Evolutionary conservation across 371 early-diverging fungal species (phyloP).

Genomic region (Mortierella polycephala): DNA sequence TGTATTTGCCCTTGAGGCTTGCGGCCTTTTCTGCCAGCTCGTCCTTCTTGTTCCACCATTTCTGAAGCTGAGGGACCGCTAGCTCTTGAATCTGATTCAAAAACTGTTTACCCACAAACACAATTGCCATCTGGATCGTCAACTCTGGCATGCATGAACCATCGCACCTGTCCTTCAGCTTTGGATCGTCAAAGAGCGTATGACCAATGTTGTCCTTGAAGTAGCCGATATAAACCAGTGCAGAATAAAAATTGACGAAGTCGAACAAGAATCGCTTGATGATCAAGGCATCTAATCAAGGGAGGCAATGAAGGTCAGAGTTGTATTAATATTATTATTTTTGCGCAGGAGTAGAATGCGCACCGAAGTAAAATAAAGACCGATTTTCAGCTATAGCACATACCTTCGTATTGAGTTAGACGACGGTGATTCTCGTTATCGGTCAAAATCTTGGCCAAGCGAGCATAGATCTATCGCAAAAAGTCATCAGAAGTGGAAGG

Average conservation of each 20-base stretch:
- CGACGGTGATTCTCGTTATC: conserved; percentile 65
- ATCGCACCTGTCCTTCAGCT: conserved; percentile 12
- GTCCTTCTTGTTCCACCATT: conserved; percentile 40
- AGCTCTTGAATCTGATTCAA: conserved; percentile 58
- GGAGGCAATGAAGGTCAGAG: too few relatives aligned
- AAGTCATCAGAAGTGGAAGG: too few relatives aligned
- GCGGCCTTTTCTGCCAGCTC: conserved; percentile 34
- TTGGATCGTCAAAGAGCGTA: not conserved
- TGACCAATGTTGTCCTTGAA: conserved; percentile 55
- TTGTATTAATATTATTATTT: not conserved
- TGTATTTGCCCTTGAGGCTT: conserved; percentile 37
- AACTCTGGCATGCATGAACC: conserved; percentile 62
- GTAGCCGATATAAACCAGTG: conserved; percentile 64
- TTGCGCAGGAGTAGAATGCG: not conserved
- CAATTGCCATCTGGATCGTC: conserved; percentile 66
- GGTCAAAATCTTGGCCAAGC: conserved; percentile 54
- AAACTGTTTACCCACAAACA: conserved; percentile 66
- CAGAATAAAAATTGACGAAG: conserved; percentile 68
- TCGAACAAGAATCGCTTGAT: conserved; percentile 67
- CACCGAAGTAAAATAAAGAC: not conserved
- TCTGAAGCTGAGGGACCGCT: conserved; percentile 54
- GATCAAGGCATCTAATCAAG: conserved; percentile 61
- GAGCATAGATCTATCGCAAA: conserved; percentile 48
- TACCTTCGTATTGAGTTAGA: conserved; percentile 59
- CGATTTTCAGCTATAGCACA: too few relatives aligned